Evolutionary conservation across 2,329 filamentous ascomycete genomes (phyloP).

Genomic region (Ceratocystis harringtonii): DNA sequence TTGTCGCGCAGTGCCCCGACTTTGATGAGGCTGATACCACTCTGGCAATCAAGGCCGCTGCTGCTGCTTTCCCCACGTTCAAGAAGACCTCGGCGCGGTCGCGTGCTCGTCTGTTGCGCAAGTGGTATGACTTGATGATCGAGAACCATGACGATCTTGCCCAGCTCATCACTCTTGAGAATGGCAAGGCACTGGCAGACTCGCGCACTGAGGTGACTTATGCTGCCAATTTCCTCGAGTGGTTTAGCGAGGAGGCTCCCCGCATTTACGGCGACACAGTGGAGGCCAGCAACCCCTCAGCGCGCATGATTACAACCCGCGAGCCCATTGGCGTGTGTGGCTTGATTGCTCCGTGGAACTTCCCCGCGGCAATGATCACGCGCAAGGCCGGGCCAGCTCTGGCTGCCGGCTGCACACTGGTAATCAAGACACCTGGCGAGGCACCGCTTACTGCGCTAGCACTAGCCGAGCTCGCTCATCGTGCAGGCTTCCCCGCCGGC

Average conservation of each 20-base stretch:
- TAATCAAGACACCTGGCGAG: constrained; percentile 76
- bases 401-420: constrained; percentile 60
- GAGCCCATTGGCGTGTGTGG: constrained; percentile 26
- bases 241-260: constrained; percentile 51
- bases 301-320: constrained; percentile 30
- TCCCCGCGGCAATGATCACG: constrained; percentile 39
- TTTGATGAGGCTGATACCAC: constrained; percentile 54
- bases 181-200: constrained; percentile 52
- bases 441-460: constrained; percentile 81
- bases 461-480: constrained; percentile 64
- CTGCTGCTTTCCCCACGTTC: constrained; percentile 47
- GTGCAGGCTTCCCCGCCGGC: constrained; percentile 73
- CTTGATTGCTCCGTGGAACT: constrained; percentile 37
- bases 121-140: constrained; percentile 52
- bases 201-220: constrained; percentile 43
- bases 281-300: constrained; percentile 41
- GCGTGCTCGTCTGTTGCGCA: constrained; percentile 43
- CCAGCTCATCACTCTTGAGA: constrained; percentile 54
- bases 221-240: constrained; percentile 46
- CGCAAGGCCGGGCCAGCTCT: constrained; percentile 38
- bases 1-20: constrained; percentile 58
- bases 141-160: constrained; percentile 53
- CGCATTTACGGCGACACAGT: constrained; percentile 33
- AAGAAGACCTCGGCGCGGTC: constrained; percentile 44
- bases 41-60: constrained; percentile 53